phyloP scores from a whole-genome alignment of 2,329 filamentous ascomycete genomes.

The Stemphylium lycopersici region DNA sequence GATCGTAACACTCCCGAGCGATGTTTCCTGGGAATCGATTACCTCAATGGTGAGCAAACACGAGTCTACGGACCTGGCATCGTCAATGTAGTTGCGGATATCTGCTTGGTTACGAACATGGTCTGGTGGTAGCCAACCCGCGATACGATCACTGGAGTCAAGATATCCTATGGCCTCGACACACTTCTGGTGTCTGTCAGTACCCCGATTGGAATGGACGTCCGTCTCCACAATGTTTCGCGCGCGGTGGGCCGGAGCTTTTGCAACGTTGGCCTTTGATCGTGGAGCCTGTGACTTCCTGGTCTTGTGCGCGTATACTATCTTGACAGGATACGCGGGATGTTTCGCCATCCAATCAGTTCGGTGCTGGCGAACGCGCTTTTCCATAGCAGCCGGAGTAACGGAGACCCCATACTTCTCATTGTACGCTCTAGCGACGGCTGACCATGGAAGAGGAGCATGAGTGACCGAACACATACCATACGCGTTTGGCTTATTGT shows the following conservation, averaged over 20 bases:
- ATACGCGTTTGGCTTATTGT: slow-evolving; percentile 16
- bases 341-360: slow-evolving; percentile 5
- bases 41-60: slow-evolving; percentile 1
- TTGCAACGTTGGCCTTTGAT: background rate
- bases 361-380: slow-evolving; percentile 15
- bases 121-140: slow-evolving; percentile 13
- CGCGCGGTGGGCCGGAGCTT: background rate
- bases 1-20: background rate
- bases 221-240: background rate
- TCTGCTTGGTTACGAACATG: slow-evolving; percentile 9
- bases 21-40: background rate
- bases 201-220: background rate
- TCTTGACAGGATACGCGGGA: slow-evolving; percentile 10
- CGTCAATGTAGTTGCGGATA: slow-evolving; percentile 2
- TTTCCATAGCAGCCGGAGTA: slow-evolving; percentile 16
- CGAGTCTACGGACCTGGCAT: background rate
- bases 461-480: slow-evolving; percentile 13
- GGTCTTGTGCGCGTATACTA: slow-evolving; percentile 12
- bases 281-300: background rate
- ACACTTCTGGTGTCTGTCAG: background rate
- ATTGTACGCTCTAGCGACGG: slow-evolving; percentile 16
- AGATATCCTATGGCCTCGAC: background rate
- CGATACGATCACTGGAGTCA: background rate
- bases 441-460: slow-evolving; percentile 7
- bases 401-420: slow-evolving; percentile 6